Evolutionary conservation across 805 yeast genomes (phyloP).

Genomic region (Lipomyces japonicus): DNA sequence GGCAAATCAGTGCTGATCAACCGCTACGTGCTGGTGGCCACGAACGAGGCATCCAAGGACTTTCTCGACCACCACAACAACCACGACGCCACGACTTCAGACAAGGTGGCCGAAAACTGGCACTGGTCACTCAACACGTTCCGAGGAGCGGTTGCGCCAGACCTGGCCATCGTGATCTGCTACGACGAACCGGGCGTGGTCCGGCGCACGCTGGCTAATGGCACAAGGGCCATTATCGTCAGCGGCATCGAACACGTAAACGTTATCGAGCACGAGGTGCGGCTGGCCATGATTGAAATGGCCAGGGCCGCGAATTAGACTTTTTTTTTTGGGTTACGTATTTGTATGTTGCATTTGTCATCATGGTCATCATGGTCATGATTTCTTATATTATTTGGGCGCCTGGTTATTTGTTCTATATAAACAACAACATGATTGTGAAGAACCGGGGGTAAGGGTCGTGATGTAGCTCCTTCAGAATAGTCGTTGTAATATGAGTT

Average conservation of each 20-base stretch:
- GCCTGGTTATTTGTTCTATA: too few relatives aligned
- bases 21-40: conserved; percentile 7
- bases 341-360: too few relatives aligned
- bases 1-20: conserved; percentile 14
- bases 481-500: too few relatives aligned
- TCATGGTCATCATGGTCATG: too few relatives aligned
- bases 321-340: too few relatives aligned
- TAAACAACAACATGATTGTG: too few relatives aligned
- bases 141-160: conserved; percentile 21
- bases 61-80: neutral
- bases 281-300: conserved; percentile 3
- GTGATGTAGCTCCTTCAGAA: too few relatives aligned
- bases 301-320: too few relatives aligned
- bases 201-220: neutral
- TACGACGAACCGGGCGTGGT: conserved; percentile 3
- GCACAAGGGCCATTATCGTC: conserved; percentile 11
- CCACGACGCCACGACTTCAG: neutral
- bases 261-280: conserved; percentile 12
- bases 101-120: conserved; percentile 6
- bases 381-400: too few relatives aligned
- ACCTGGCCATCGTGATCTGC: conserved; percentile 10
- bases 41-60: conserved; percentile 7
- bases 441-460: too few relatives aligned
- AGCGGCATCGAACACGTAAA: conserved; percentile 14
- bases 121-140: conserved; percentile 19